Base-by-base conservation (phyloP, 768 basidiomycete genomes). In the Phylloporus scabripes region DNA sequence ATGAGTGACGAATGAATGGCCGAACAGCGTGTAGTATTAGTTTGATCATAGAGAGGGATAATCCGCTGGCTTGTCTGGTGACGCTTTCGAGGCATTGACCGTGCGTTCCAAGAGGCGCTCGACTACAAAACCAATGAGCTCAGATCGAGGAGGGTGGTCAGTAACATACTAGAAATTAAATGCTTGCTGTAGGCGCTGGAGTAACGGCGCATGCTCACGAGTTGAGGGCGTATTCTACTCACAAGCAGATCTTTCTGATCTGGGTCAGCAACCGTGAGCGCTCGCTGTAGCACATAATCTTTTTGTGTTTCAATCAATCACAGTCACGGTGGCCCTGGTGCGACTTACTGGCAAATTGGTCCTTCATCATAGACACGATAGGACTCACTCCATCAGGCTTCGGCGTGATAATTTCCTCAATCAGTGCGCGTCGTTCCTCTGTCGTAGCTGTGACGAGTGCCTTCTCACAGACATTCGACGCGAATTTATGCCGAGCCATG, bases 381-480 rank as follows among this genome's bases (percentile, higher is more conserved):
- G 37, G 78, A 77, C 77, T 85, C 43, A 80, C 71, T 4, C 86
- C 86, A 54, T 90, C 84, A 24, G 74, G 70, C 53, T 77, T 78
- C 11, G 77, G 70, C 2, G 71, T 65, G 71, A 95, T 78, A 48
- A 97, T 81, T 66, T 96, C 94, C 23, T 90, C 82, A 50, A 97
- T 81, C 37, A 97, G 71, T 31, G 68, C 64, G 8, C 77, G 78
- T 39, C 91, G 83, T 52, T 77, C 83, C 9, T 84, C 82, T 0
- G 74, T 29, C 46, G 81, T 77, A 1, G 87, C 81, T 29, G 75
- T 81, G 24, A 82, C 65, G 31, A 95, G 75, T 5, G 91, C 92
- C 67, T 92, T 93, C 70, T 95, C 94, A 65, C 87, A 88, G 17
- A 97, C 95, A 60, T 99, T 98, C 5, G 93, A 96, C 5, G 92